Evolutionary conservation across 768 basidiomycete species (phyloP).

Genomic region (Boletus sp.): DNA sequence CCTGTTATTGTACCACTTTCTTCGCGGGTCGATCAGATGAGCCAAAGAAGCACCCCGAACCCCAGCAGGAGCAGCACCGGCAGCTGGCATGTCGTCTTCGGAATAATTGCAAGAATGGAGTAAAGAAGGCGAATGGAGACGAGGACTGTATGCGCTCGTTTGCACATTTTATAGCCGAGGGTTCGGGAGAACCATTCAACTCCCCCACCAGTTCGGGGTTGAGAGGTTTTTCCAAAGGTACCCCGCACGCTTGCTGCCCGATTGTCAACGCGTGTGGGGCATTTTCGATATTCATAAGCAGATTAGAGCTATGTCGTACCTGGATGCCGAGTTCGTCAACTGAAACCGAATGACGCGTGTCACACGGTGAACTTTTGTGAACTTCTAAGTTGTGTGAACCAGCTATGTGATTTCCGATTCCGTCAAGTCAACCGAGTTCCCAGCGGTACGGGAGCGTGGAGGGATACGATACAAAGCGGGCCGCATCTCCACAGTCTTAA

Average conservation of each 20-base stretch:
- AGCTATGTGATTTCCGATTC: neutral
- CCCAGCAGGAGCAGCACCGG: slow-evolving; percentile 39
- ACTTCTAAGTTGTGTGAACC: neutral
- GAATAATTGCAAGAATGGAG: neutral
- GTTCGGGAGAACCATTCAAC: slow-evolving; percentile 7
- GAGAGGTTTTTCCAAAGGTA: slow-evolving; percentile 25
- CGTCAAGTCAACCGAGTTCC: neutral
- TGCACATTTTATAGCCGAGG: slow-evolving; percentile 8
- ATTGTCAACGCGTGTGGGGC: neutral
- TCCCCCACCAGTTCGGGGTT: neutral
- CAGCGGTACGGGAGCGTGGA: neutral
- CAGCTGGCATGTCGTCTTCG: slow-evolving; percentile 45
- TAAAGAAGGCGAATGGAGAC: slow-evolving; percentile 9
- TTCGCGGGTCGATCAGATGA: slow-evolving; percentile 60
- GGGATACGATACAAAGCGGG: neutral
- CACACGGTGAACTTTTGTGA: neutral
- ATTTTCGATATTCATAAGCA: neutral
- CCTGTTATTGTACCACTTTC: slow-evolving; percentile 78
- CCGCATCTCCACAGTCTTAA: neutral
- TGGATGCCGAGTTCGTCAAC: neutral
- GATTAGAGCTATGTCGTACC: neutral
- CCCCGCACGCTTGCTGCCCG: slow-evolving; percentile 2
- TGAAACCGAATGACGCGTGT: neutral
- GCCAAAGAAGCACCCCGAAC: slow-evolving; percentile 37
- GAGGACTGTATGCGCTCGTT: slow-evolving; percentile 16